These are phyloP conservation scores for Hanseniaspora thailandica DNA, from an alignment of 805 yeast genomes.

Conservation along the genomic window DNA sequence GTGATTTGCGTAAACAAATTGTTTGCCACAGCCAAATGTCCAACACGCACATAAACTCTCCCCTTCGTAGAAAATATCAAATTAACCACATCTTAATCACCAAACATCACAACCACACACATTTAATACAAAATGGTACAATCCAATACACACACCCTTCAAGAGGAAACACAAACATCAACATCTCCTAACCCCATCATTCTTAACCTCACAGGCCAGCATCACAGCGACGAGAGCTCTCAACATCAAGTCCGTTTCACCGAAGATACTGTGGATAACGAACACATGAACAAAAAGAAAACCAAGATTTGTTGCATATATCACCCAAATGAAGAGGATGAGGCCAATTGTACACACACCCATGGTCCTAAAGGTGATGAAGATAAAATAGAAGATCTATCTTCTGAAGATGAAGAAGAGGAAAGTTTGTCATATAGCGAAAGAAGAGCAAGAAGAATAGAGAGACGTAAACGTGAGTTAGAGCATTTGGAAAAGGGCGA, in stretches of 20 bases:
- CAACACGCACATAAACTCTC: too few species aligned
- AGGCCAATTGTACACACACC: constrained; percentile 25
- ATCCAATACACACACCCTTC: background rate
- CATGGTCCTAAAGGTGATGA: constrained; percentile 15
- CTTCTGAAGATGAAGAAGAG: constrained; percentile 32
- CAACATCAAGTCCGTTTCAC: constrained; percentile 65
- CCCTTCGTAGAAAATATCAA: background rate
- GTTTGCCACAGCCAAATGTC: too few species aligned
- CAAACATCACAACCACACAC: background rate
- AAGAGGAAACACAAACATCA: background rate
- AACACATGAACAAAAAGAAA: constrained; percentile 75
- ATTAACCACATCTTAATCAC: background rate
- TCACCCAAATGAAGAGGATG: constrained; percentile 51
- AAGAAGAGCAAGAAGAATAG: constrained; percentile 28
- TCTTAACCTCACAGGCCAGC: background rate
- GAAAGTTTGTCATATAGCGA: constrained; percentile 26
- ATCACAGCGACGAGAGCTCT: background rate
- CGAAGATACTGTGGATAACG: constrained; percentile 81
- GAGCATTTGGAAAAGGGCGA: constrained; percentile 19
- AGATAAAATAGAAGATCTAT: constrained; percentile 14
- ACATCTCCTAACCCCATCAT: background rate
- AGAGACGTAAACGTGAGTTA: constrained; percentile 27
- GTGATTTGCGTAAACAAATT: background rate
- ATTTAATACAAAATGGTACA: background rate
- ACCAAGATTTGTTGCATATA: constrained; percentile 83